Evolutionary conservation across 306 rosid species (phyloP), one percentile per base, ranked within the genome.

Genomic region (peach (Prunus persica)): DNA sequence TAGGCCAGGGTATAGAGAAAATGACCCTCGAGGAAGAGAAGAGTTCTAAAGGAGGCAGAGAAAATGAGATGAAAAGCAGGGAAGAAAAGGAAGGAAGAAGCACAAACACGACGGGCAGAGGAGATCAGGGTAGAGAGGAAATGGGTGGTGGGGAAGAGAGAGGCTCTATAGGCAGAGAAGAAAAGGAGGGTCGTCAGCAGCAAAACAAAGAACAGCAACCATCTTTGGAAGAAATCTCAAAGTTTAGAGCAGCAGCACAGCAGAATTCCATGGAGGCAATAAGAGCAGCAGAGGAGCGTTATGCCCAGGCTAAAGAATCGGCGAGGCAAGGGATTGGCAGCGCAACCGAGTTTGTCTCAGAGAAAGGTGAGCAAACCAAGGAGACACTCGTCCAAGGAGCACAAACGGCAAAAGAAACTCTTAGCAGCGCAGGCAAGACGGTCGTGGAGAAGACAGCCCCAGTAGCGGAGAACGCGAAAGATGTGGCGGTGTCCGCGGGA

Each of bases 281-380:
- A 19, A 72, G 74, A 71, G 88, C 80, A 0, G 91, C 93, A 1
- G 83, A 79, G 67, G 91, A 86, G 81, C 73, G 83, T 10, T 83
- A 82, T 19, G 84, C 80, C 60, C 62, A 58, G 64, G 89, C 78
- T 15, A 86, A 83, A 51, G 79, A 88, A 73, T 78, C 80, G 11
- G 72, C 62, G 11, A 81, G 73, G 5, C 76, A 86, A 58, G 74
- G 86, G 65, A 50, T 86, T 0, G 57, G 62, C 5, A 8, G 66
- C 4, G 77, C 81, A 64, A 55, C 84, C 1, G 86, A 80, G 71
- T 15, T 61, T 20, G 64, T 54, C 5, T 49, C 46, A 3, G 79
- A 88, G 49, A 79, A 77, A 66, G 75, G 76, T 13, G 60, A 73
- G 7, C 73, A 77, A 64, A 82, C 69, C 0, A 85, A 67, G 47